These are phyloP conservation scores for Beauveria sp. DNA, from an alignment of 2,329 filamentous ascomycete species.

Conservation along the genomic window DNA sequence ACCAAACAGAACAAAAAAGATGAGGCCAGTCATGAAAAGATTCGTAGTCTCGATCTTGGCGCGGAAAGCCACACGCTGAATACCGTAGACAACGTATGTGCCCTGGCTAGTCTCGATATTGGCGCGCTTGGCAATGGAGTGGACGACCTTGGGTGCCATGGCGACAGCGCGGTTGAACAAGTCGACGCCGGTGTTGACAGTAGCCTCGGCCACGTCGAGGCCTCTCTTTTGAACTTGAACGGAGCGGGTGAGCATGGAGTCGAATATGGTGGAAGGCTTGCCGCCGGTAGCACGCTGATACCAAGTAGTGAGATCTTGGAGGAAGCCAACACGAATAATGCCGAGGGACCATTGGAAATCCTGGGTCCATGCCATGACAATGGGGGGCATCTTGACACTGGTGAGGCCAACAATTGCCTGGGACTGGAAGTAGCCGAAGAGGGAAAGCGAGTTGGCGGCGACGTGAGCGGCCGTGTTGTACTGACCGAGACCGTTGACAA, in stretches of 20 bases:
- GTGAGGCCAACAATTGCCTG: constrained; percentile 88
- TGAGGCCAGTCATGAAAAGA: constrained; percentile 84
- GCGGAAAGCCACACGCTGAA: constrained; percentile 82
- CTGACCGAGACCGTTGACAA: constrained; percentile 85
- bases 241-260: constrained; percentile 64
- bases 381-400: constrained; percentile 72
- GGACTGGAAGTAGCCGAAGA: constrained; percentile 91
- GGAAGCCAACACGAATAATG: constrained; percentile 76
- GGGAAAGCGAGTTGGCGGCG: constrained; percentile 82
- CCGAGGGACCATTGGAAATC: constrained; percentile 99
- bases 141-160: constrained; percentile 31
- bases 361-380: constrained; percentile 89
- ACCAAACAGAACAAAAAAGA: constrained; percentile 83
- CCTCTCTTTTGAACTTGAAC: constrained; percentile 66
- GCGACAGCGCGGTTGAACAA: constrained; percentile 49
- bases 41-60: constrained; percentile 83
- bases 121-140: constrained; percentile 43
- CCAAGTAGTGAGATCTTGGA: constrained; percentile 88
- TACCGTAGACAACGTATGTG: constrained; percentile 64
- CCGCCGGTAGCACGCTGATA: constrained; percentile 92
- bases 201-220: constrained; percentile 6
- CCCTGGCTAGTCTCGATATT: constrained; percentile 48
- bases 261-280: constrained; percentile 72
- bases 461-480: constrained; percentile 93
- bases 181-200: constrained; percentile 30